Evolutionary conservation across 2,329 filamentous ascomycete species (phyloP).

Genomic region (Penicillium nordicum): DNA sequence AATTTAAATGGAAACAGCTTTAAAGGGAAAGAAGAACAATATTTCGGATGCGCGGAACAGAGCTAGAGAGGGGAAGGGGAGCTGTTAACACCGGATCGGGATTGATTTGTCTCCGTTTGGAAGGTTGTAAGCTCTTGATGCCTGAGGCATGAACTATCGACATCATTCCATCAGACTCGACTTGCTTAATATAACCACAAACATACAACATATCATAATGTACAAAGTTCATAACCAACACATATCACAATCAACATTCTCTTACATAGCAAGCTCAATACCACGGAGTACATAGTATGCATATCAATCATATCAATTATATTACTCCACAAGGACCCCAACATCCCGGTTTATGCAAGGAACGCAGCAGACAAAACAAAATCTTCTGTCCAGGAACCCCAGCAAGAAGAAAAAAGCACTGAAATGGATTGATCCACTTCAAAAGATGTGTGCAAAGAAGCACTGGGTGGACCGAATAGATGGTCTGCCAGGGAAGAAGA

Average conservation of each 20-base stretch:
- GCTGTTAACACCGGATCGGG: constrained; percentile 15
- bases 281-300: constrained; percentile 11
- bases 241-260: background rate
- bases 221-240: background rate
- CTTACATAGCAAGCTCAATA: background rate
- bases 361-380: constrained; percentile 1
- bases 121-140: constrained; percentile 4
- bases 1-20: background rate
- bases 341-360: constrained; percentile 18
- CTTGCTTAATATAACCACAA: too few species aligned
- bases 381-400: constrained; percentile 7
- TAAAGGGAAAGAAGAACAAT: background rate
- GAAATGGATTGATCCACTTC: constrained; percentile 6
- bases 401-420: constrained; percentile 4
- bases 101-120: constrained; percentile 12
- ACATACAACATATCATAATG: background rate
- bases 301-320: constrained; percentile 16
- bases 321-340: constrained; percentile 15
- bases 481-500: background rate
- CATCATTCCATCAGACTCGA: background rate
- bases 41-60: background rate
- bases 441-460: background rate
- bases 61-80: constrained; percentile 12
- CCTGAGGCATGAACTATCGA: constrained; percentile 26
- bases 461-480: background rate